A percentile compares a stretch with the other conserved stretches of the same genome.
Evolutionary conservation across 2,329 filamentous ascomycete species (phyloP).

Genomic region (Niveomyces coronatus): DNA sequence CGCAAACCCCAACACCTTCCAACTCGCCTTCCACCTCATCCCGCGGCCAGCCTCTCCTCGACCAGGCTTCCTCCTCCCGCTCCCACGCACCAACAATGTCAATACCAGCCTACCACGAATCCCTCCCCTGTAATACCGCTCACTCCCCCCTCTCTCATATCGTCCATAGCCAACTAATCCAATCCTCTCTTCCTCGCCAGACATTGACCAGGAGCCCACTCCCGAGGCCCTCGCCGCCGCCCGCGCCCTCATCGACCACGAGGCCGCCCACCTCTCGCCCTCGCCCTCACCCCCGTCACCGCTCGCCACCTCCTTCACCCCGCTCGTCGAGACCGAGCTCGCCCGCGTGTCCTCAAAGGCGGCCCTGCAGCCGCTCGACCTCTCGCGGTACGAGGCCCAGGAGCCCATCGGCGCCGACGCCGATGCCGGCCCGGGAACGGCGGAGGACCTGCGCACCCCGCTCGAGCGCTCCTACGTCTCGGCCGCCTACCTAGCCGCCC

Average conservation of each 20-base stretch:
- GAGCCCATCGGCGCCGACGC: conserved; percentile 35
- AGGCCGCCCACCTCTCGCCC: conserved; percentile 46
- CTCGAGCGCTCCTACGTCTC: conserved; percentile 45
- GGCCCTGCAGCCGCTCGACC: conserved; percentile 51
- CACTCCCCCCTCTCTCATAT: background rate
- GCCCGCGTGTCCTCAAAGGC: conserved; percentile 43
- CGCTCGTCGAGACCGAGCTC: conserved; percentile 58
- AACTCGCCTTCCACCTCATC: too few relatives aligned
- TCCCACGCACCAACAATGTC: too few relatives aligned
- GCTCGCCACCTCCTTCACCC: conserved; percentile 42
- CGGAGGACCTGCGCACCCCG: conserved; percentile 46
- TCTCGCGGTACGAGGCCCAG: conserved; percentile 72
- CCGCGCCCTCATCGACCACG: conserved; percentile 56
- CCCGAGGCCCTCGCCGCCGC: conserved; percentile 53
- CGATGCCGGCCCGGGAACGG: conserved; percentile 11
- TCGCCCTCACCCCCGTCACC: conserved; percentile 48
- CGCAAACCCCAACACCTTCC: too few relatives aligned
- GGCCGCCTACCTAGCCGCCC: conserved; percentile 40
- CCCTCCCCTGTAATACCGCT: conserved; percentile 57
- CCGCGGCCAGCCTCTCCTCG: too few relatives aligned
- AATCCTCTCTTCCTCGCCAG: conserved; percentile 31
- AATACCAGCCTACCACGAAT: conserved; percentile 52
- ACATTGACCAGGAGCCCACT: conserved; percentile 70
- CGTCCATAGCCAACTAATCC: conserved; percentile 13
- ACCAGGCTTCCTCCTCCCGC: too few relatives aligned